phyloP scores from a whole-genome alignment of 805 yeast species.

The Ascoidea rubescens region DNA sequence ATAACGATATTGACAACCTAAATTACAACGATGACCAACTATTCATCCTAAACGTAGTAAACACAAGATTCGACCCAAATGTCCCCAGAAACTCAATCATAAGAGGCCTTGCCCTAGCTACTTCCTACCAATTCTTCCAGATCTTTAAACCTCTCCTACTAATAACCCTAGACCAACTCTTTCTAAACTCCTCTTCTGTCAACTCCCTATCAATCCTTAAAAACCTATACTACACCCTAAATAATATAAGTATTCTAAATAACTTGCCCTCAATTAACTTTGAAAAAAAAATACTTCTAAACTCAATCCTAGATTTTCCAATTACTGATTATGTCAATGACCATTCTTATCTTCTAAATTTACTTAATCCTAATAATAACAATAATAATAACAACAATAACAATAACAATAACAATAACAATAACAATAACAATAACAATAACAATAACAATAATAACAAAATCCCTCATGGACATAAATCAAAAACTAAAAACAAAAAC shows the following conservation, averaged over 20 bases:
- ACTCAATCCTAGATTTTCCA: constrained; percentile 8
- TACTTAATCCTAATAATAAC: neutral
- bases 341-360: neutral
- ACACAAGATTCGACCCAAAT: constrained; percentile 24
- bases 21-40: constrained; percentile 25
- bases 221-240: constrained; percentile 4
- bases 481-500: too few relatives aligned
- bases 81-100: constrained; percentile 38
- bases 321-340: constrained; percentile 4
- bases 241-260: neutral
- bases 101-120: constrained; percentile 34
- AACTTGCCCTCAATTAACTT: constrained; percentile 3
- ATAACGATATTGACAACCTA: constrained; percentile 12
- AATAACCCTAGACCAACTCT: constrained; percentile 35
- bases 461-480: too few relatives aligned
- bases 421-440: neutral
- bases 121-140: constrained; percentile 31
- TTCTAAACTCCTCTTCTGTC: constrained; percentile 9
- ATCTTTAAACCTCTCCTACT: constrained; percentile 38
- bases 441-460: neutral
- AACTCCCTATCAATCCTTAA: constrained; percentile 1
- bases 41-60: constrained; percentile 37
- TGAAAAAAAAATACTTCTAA: constrained; percentile 4
- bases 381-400: neutral
- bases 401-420: neutral